Evolutionary conservation across 805 yeast species (phyloP), one percentile per base, ranked within the genome.

Genomic region (Myxozyma lipomycoides): DNA sequence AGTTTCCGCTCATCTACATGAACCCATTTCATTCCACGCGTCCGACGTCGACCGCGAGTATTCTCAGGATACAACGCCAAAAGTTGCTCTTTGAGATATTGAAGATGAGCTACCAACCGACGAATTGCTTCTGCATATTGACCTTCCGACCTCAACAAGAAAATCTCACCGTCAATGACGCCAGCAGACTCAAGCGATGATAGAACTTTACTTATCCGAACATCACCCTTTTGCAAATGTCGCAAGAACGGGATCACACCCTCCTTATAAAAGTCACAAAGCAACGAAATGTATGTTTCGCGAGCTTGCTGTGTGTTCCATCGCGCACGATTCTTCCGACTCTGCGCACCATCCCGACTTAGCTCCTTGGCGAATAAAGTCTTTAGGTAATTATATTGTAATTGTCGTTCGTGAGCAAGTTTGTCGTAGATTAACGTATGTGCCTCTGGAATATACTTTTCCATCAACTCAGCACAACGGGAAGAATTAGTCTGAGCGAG

Each of bases 301-400:
- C 61, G 47, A 22, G 56, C 53, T 34, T 56, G 55, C 36, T 45
- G 54, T 17, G 57, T 56, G 40, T 56, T 56, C 62, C 62, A 60
- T 24, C 36, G 46, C 17, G 55, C 38, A 19, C 52, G 49, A 22
- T 35, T 32, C 30, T 34, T 34, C 12, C 50, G 45, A 10, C 43
- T 10, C 24, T 40, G 37, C 26, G 28, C 46, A 6, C 48, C 45
- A 17, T 56, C 55, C 21, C 44, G 46, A 21, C 19, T 35, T 17
- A 49, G 25, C 37, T 56, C 56, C 18, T 44, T 40, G 19, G 45
- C 43, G 22, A 58, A 52, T 24, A 58, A 43, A 22, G 55, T 45
- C 39, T 52, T 44, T 3, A 58, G 48, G 36, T 58, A 58, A 6
- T 43, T 35, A 34, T 44, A 52, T 39, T 54, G 58, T 25, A 55